phyloP scores from a whole-genome alignment of 257 asterid species.

The Plantago elongata region DNA sequence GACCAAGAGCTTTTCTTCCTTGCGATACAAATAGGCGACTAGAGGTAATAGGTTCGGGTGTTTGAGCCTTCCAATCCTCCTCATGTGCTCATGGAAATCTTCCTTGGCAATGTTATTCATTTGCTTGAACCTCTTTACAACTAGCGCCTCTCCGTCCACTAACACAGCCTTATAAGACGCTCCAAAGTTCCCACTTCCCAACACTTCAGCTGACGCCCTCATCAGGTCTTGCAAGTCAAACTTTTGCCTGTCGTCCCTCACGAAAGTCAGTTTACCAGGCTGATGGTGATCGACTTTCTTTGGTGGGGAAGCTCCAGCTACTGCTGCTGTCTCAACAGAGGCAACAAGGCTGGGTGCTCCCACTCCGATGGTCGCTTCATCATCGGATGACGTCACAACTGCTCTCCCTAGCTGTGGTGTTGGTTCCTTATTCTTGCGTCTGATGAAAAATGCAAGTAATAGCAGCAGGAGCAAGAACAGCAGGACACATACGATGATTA shows the following conservation, averaged over 20 bases:
- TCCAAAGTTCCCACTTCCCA: constrained; percentile 94
- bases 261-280: constrained; percentile 61
- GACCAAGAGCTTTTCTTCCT: constrained; percentile 90
- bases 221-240: constrained; percentile 83
- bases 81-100: constrained; percentile 96
- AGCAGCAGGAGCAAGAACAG: constrained; percentile 39
- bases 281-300: constrained; percentile 14
- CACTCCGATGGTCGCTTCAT: constrained; percentile 8
- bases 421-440: constrained; percentile 25
- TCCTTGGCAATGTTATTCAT: constrained; percentile 65
- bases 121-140: constrained; percentile 86
- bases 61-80: constrained; percentile 70
- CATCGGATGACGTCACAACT: constrained; percentile 15
- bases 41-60: constrained; percentile 76
- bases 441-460: constrained; percentile 28
- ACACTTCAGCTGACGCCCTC: constrained; percentile 90
- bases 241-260: constrained; percentile 60
- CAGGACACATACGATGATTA: constrained; percentile 29
- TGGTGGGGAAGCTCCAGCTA: neutral
- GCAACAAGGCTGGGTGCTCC: neutral
- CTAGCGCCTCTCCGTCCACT: constrained; percentile 75
- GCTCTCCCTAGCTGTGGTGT: constrained; percentile 26
- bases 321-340: neutral
- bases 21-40: constrained; percentile 79
- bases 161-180: constrained; percentile 92